These are phyloP conservation scores for Hyaloscypha bicolor DNA, from an alignment of 495 filamentous ascomycete species.

Conservation along the genomic window DNA sequence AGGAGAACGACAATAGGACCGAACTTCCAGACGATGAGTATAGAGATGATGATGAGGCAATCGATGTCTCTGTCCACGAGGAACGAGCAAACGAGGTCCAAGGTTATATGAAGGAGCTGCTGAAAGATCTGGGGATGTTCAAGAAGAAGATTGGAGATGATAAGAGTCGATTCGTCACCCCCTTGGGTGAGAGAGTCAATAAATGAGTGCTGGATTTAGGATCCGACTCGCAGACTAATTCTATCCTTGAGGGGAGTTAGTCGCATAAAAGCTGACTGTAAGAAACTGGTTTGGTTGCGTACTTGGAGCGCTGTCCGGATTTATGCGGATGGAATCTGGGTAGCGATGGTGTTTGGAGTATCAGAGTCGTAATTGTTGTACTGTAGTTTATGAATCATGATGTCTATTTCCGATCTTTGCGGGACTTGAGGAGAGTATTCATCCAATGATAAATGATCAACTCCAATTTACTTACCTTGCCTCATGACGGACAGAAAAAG, in stretches of 20 bases:
- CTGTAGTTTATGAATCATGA: neutral
- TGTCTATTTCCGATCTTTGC: neutral
- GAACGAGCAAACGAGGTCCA: conserved; percentile 63
- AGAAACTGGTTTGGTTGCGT: neutral
- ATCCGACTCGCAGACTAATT: neutral
- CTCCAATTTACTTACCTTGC: too few relatives aligned
- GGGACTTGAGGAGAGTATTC: too few relatives aligned
- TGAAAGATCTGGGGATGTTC: conserved; percentile 80
- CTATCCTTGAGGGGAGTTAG: neutral
- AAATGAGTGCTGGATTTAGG: neutral
- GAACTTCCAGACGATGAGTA: conserved; percentile 37
- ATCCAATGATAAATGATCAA: too few relatives aligned
- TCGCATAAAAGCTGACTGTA: neutral
- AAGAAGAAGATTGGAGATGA: conserved; percentile 84
- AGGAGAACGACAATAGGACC: conserved; percentile 47
- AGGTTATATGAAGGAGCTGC: conserved; percentile 66
- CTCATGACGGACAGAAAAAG: too few relatives aligned
- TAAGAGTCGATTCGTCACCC: conserved; percentile 47
- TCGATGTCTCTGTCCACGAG: conserved; percentile 47
- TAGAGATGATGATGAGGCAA: conserved; percentile 44
- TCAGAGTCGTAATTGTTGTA: neutral
- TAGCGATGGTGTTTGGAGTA: conserved; percentile 31
- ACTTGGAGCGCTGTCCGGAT: neutral
- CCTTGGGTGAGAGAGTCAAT: conserved; percentile 27
- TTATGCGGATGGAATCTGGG: conserved; percentile 8